Conservation (phyloP, 108 stramenopile species). For the Fragilaria crotonensis region DNA sequence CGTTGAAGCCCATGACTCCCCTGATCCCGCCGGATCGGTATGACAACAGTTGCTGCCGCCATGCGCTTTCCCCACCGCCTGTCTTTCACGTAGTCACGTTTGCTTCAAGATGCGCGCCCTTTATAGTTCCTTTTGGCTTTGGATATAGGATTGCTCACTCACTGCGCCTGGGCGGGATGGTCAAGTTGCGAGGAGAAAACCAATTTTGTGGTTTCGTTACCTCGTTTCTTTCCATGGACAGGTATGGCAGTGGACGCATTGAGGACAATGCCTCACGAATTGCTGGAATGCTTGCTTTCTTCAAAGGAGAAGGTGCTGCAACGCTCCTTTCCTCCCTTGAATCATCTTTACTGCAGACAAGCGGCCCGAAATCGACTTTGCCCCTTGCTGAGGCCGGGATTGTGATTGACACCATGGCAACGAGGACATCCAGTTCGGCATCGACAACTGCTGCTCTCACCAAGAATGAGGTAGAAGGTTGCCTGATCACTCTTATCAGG, state of each 20-base stretch:
- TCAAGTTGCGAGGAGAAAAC: neutral
- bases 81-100: slow-evolving; percentile 35
- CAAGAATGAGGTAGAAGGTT: neutral
- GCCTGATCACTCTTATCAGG: neutral
- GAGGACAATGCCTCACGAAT: neutral
- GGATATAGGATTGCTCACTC: slow-evolving; percentile 28
- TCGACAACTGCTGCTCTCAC: neutral
- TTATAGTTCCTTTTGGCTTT: slow-evolving; percentile 45
- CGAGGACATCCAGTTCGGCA: neutral
- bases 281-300: neutral
- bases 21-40: slow-evolving; percentile 15
- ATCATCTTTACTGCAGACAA: neutral
- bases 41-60: neutral
- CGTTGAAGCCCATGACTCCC: slow-evolving; percentile 33
- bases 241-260: neutral
- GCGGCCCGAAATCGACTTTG: neutral
- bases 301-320: neutral
- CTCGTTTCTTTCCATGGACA: neutral
- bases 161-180: neutral
- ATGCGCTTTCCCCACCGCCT: slow-evolving; percentile 14
- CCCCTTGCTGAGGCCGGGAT: neutral
- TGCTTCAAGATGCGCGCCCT: slow-evolving; percentile 22
- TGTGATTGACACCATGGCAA: neutral
- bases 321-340: neutral
- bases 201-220: neutral